Base-by-base conservation (phyloP, 768 basidiomycete genomes). In the Leccinum olivaceopallidum region DNA sequence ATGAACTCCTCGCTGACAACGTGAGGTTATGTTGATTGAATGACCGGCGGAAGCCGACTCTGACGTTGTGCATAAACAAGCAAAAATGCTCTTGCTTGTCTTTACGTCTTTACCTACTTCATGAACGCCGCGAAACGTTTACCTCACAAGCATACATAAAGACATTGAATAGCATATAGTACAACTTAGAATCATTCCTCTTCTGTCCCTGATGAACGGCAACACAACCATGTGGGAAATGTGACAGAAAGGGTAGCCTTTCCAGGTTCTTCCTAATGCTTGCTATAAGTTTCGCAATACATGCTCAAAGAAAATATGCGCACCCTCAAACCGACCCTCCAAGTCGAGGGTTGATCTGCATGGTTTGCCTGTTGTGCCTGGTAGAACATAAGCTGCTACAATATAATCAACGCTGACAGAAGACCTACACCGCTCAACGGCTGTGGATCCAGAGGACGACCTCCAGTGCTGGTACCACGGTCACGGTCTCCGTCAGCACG, bases 1-100 rank as follows among this genome's bases (percentile, higher is more conserved):
- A 60, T 62, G 14, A 24, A 52, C 34, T 42, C n/a, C 10, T 61
- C 4, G 30, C 50, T 13, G n/a, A 36, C 12, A 20, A 24, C 26
- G 6, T 1, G 42, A 44, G n/a, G 34, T 52, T 55, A 39, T 34
- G 50, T 36, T 55, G 49, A 4, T 22, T 4, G 16, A 61, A 20
- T 20, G 34, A 32, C 16, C 3, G 57, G 39, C 36, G 55, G 14
- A 49, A 44, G 30, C n/a, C 37, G 36, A 60, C n/a, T 39, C 59
- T 26, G 26, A 49, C 44, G 55, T 32, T 30, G 20, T 26, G 22
- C 64, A 62, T 66, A 49, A 57, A 62, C 53, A 62, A 62, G 26
- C 39, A 13, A 51, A 26, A 51, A 18, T 8, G 5, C 37, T 7
- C 37, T 14, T 34, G 34, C 13, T 34, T 13, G n/a, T n/a, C n/a